phyloP scores from a whole-genome alignment of 345 rosid genomes.

The Acer yangbiense region DNA sequence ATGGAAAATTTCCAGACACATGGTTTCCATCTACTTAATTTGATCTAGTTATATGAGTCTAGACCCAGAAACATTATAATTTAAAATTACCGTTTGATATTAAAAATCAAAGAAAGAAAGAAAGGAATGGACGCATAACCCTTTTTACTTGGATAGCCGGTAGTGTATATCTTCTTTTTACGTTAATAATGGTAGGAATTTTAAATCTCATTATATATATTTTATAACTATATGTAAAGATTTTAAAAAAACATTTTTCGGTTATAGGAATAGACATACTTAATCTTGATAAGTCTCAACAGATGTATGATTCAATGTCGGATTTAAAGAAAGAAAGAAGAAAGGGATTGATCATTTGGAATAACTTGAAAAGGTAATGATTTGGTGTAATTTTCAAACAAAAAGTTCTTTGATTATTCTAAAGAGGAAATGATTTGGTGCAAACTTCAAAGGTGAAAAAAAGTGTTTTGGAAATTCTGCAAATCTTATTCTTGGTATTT shows the following conservation, averaged over 20 bases:
- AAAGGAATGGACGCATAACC: too few species aligned
- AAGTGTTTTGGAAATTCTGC: neutral
- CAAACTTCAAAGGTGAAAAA: conserved; percentile 7
- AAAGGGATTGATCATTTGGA: too few species aligned
- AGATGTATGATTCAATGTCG: too few species aligned
- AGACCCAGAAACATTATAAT: neutral
- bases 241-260: too few species aligned
- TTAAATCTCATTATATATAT: too few species aligned
- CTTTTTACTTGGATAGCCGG: rapidly evolving
- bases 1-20: neutral
- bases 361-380: neutral
- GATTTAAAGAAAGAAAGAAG: too few species aligned
- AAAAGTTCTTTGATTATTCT: conserved; percentile 1
- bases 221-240: too few species aligned
- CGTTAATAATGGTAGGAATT: too few species aligned
- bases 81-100: neutral
- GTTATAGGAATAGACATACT: too few species aligned
- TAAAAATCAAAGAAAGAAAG: neutral
- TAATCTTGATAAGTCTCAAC: too few species aligned
- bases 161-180: too few species aligned
- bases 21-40: neutral
- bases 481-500: neutral
- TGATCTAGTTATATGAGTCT: neutral
- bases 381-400: conserved; percentile 4
- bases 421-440: conserved; percentile 14